Percentiles rank a stretch among this genome's conserved stretches.
These are phyloP conservation scores for Pleurotus platypus DNA, from an alignment of 768 basidiomycete species.

Conservation along the genomic window DNA sequence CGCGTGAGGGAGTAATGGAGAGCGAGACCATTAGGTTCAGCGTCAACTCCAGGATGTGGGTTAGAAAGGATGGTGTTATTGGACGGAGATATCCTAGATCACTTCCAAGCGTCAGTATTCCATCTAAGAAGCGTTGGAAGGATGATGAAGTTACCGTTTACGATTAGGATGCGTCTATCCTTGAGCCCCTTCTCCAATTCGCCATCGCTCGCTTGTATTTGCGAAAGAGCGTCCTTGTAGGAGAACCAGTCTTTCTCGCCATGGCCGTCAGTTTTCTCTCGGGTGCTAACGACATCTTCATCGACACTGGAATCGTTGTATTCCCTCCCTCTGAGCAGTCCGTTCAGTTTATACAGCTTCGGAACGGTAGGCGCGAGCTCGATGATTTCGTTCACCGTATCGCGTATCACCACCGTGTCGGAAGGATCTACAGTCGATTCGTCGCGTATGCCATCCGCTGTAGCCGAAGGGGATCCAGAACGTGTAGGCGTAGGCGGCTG, in stretches of 20 bases:
- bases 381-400: constrained; percentile 78
- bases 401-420: constrained; percentile 64
- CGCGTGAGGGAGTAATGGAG: constrained; percentile 47
- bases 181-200: constrained; percentile 67
- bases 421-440: constrained; percentile 23
- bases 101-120: constrained; percentile 1
- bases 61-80: constrained; percentile 63
- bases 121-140: background rate
- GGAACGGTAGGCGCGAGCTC: constrained; percentile 81
- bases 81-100: constrained; percentile 61
- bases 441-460: constrained; percentile 20
- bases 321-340: constrained; percentile 57
- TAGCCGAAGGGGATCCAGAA: no score
- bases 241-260: constrained; percentile 34
- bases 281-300: constrained; percentile 19
- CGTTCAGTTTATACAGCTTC: constrained; percentile 62
- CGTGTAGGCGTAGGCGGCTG: constrained; percentile 25
- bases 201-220: constrained; percentile 79
- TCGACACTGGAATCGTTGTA: constrained; percentile 70
- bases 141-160: constrained; percentile 49
- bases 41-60: constrained; percentile 67
- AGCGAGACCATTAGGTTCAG: constrained; percentile 72
- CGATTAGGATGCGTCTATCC: constrained; percentile 66
- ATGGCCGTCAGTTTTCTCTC: background rate
- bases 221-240: constrained; percentile 56